phyloP scores from a whole-genome alignment of 257 asterid genomes.

The Salvia miltiorrhiza region DNA sequence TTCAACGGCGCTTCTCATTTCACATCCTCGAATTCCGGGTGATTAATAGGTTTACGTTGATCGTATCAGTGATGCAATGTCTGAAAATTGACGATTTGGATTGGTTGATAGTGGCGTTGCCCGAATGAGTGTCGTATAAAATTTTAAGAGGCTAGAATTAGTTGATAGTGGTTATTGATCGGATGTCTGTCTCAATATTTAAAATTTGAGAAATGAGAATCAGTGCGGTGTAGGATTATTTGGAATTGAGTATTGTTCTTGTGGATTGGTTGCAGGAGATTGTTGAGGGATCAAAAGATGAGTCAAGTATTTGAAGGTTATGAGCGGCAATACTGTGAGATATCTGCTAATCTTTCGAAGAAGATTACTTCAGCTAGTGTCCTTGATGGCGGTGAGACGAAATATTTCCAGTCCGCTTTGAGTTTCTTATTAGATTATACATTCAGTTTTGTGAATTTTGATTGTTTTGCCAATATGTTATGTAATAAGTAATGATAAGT shows the following conservation, averaged over 20 bases:
- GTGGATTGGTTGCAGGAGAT: conserved; percentile 25
- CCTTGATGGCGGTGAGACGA: conserved; percentile 65
- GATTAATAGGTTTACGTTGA: neutral
- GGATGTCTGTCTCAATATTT: neutral
- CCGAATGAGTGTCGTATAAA: neutral
- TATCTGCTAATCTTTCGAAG: conserved; percentile 66
- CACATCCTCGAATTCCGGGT: neutral
- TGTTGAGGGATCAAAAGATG: conserved; percentile 35
- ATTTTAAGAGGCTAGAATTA: neutral
- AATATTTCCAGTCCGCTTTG: neutral
- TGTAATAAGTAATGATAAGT: neutral
- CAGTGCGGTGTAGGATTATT: neutral
- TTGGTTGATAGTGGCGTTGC: neutral
- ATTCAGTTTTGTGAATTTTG: neutral
- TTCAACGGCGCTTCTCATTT: neutral
- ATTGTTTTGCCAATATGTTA: neutral
- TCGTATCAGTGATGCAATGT: neutral
- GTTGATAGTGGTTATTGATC: neutral
- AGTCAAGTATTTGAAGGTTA: conserved; percentile 79
- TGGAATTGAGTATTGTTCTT: conserved; percentile 12
- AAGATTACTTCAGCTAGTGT: conserved; percentile 49
- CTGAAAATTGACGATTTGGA: neutral
- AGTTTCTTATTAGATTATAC: neutral
- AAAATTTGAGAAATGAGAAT: neutral
- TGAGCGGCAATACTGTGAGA: conserved; percentile 79